Conservation (phyloP, 257 asterid genomes). For the Gardenia jasminoides region DNA sequence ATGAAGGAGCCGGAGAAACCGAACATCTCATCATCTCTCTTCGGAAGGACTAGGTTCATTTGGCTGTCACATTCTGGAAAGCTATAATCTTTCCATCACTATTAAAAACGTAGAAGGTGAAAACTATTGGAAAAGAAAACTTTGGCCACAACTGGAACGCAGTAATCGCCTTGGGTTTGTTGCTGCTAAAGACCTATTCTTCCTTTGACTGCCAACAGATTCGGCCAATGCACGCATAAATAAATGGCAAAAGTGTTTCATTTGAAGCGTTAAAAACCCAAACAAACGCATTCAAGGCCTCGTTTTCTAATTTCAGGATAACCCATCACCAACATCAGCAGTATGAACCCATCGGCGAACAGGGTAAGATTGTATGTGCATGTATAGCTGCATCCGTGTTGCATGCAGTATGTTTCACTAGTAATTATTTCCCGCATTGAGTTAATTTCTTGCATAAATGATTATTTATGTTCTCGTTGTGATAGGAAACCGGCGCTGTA, state of each 20-base stretch:
- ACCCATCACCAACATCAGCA: neutral
- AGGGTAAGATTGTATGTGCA: constrained; percentile 28
- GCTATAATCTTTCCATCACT: neutral
- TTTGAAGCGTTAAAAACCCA: neutral
- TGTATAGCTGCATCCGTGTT: neutral
- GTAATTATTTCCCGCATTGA: no score
- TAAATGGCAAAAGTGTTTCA: neutral
- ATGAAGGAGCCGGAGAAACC: no score
- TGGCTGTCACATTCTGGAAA: neutral
- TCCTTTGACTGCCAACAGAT: neutral
- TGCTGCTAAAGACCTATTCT: neutral
- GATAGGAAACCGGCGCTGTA: constrained; percentile 23
- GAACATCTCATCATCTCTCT: no score
- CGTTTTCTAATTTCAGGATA: neutral
- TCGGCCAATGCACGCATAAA: neutral
- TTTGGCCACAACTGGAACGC: neutral
- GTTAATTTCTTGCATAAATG: neutral
- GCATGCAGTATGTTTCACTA: neutral
- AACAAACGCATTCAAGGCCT: neutral
- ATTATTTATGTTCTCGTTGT: neutral
- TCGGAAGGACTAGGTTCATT: no score
- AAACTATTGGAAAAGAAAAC: neutral
- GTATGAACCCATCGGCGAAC: constrained; percentile 37
- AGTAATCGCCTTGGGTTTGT: constrained; percentile 5
- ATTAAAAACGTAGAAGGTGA: neutral